Conservation (phyloP, 768 basidiomycete genomes). For the Asterophora lycoperdoides region DNA sequence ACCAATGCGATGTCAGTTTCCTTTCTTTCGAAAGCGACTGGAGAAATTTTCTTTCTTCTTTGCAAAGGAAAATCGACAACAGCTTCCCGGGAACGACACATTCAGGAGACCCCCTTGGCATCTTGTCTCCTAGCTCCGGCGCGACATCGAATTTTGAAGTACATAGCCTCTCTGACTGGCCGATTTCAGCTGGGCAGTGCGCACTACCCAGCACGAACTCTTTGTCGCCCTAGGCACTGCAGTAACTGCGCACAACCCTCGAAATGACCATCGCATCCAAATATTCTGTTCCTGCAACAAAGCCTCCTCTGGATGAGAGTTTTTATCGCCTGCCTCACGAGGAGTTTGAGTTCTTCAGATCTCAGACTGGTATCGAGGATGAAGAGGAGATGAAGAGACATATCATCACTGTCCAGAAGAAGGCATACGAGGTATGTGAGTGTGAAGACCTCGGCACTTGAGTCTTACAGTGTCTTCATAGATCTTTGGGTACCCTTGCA, state of each 20-base stretch:
- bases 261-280: background rate
- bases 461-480: background rate
- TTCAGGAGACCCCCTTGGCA: too few species aligned
- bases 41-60: too few species aligned
- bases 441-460: background rate
- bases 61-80: too few species aligned
- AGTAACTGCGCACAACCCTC: background rate
- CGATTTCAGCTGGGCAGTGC: too few species aligned
- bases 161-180: too few species aligned
- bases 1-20: too few species aligned
- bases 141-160: too few species aligned
- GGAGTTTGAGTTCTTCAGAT: conserved; percentile 25
- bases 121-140: too few species aligned
- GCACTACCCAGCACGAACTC: too few species aligned
- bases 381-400: conserved; percentile 28
- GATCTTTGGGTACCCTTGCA: conserved; percentile 30
- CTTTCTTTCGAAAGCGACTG: too few species aligned
- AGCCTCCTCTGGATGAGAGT: conserved; percentile 18
- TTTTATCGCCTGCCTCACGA: conserved; percentile 21
- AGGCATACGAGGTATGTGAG: conserved; percentile 26
- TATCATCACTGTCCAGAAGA: conserved; percentile 26
- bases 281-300: conserved; percentile 9
- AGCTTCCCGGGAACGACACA: too few species aligned
- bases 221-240: too few species aligned
- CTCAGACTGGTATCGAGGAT: conserved; percentile 26